Evolutionary conservation across 1,284 basidiomycete species (phyloP).

Genomic region (Inonotus hispidus): DNA sequence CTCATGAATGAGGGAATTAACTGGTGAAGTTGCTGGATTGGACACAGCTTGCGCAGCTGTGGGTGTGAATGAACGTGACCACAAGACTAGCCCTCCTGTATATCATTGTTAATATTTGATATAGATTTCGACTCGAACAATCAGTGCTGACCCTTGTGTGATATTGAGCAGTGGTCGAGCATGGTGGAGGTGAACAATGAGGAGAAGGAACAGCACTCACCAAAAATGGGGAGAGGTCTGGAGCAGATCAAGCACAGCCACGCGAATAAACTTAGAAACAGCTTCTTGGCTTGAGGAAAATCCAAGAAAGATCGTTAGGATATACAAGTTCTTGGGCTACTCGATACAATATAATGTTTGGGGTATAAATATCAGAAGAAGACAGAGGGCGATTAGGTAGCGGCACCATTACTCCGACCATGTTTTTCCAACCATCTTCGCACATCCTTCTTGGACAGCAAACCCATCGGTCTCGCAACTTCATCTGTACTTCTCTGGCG

Average conservation of each 20-base stretch:
- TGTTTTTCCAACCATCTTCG: slow-evolving; percentile 67
- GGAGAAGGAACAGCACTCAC: not conserved
- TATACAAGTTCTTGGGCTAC: not conserved
- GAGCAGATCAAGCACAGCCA: not conserved
- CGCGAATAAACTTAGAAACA: not conserved
- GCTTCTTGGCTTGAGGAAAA: not conserved
- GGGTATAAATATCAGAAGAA: no score
- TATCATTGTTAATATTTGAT: slow-evolving; percentile 14
- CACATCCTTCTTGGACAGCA: slow-evolving; percentile 67
- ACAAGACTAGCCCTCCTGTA: slow-evolving; percentile 84
- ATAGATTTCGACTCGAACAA: not conserved
- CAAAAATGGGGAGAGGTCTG: not conserved
- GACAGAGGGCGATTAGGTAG: no score
- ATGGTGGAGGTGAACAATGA: slow-evolving; percentile 34
- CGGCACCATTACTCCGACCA: not conserved
- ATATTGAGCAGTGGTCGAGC: slow-evolving; percentile 88
- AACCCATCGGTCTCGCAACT: slow-evolving; percentile 37
- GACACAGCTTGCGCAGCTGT: slow-evolving; percentile 67
- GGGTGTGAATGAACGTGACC: slow-evolving; percentile 90
- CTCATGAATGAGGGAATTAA: slow-evolving; percentile 86
- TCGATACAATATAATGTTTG: not conserved
- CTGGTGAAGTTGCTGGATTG: slow-evolving; percentile 72
- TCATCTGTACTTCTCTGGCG: slow-evolving; percentile 38
- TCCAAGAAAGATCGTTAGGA: no score
- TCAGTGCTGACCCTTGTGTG: slow-evolving; percentile 71